Evolutionary conservation across 2,329 filamentous ascomycete genomes (phyloP), one percentile per base, ranked within the genome.

Genomic region (Ceratocystis cubensis): DNA sequence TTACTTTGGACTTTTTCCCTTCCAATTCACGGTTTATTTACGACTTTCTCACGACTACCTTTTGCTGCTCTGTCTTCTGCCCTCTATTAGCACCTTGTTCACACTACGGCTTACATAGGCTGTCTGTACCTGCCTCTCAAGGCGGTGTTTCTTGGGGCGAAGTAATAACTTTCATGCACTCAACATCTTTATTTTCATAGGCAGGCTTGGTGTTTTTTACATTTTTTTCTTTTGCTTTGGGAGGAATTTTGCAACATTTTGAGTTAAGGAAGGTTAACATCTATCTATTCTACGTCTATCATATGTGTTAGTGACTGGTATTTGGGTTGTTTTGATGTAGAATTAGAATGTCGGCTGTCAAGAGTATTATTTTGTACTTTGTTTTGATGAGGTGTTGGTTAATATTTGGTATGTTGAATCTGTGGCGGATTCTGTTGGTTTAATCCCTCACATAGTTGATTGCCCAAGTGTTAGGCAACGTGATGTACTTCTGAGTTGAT

Each of bases 211-310:
- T 37, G n/a, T 45, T 61, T 13, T 50, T 28, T 28, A 28, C 28
- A 28, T 56, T 63, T 48, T 22, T 25, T 25, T n/a, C 17, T 63
- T 17, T 10, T 17, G 10, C 10, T 33, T n/a, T 48, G 61, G 61
- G 61, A 53, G 48, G 65, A 46, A 30, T 65, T 53, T 62, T 59
- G 46, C 30, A n/a, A 67, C 64, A 69, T 68, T 45, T 63, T 59
- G 30, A 30, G 56, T n/a, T 33, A n/a, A 37, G 33, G 15, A 28
- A 20, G n/a, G 4, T 13, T 22, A n/a, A 25, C n/a, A 20, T 20
- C n/a, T 25, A 20, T 20, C n/a, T 22, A n/a, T 53, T 53, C n/a
- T 20, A 25, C 48, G n/a, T 53, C 48, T 2, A 10, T 53, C n/a
- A 53, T 22, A 25, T 53, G 17, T 53, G 22, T 53, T 25, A 28